Evolutionary conservation across 331 rosid genomes (phyloP).

Genomic region (Rhamnella rubrinervis): DNA sequence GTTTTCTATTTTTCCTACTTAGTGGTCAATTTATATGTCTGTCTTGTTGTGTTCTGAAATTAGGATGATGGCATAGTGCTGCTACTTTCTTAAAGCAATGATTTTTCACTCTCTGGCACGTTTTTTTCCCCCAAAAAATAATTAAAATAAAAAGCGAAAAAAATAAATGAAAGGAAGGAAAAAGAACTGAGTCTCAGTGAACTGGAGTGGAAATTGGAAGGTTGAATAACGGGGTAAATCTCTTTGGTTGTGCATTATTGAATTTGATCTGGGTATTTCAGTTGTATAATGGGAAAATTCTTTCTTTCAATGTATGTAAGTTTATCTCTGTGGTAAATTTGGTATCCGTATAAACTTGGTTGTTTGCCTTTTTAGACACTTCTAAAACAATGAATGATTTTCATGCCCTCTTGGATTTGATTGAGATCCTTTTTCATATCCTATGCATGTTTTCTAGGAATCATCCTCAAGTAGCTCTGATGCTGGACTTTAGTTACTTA

Average conservation of each 20-base stretch:
- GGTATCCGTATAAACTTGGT: no score
- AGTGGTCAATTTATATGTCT: neutral
- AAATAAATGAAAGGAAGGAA: neutral
- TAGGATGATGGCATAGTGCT: neutral
- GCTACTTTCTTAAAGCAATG: neutral
- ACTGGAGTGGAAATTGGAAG: neutral
- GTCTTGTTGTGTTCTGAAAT: constrained; percentile 15
- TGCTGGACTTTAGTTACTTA: no score
- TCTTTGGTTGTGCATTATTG: constrained; percentile 1
- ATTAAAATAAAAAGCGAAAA: neutral
- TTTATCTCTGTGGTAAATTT: neutral
- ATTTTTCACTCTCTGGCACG: neutral
- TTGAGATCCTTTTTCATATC: no score
- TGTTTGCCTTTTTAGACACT: no score
- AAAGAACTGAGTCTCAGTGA: constrained; percentile 1
- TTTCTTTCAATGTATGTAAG: neutral
- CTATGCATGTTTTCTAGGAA: neutral
- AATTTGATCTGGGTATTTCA: constrained; percentile 19
- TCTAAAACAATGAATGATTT: neutral
- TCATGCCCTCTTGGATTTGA: no score
- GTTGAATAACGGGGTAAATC: constrained; percentile 2
- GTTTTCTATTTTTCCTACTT: neutral
- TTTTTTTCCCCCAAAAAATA: neutral
- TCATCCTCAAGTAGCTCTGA: no score
- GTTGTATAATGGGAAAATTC: neutral